A percentile compares a stretch with the other conserved stretches of the same genome.
phyloP scores from a whole-genome alignment of 495 filamentous ascomycete genomes.

The Aspergillus incahuasiensis region DNA sequence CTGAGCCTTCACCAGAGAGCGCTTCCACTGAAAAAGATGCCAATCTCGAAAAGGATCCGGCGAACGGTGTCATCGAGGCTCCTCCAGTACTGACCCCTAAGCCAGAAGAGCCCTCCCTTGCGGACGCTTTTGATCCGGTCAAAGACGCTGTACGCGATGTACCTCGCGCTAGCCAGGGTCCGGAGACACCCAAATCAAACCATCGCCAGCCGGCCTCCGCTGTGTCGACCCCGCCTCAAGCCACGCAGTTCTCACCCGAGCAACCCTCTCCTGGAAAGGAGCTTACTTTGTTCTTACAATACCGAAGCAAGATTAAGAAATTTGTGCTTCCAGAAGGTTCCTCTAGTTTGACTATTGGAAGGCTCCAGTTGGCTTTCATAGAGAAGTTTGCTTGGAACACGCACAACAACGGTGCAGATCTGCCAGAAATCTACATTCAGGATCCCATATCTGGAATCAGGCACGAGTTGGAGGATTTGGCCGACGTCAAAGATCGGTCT shows the following conservation, averaged over 20 bases:
- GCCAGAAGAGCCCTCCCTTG: slow-evolving; percentile 30
- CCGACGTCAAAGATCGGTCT: slow-evolving; percentile 91
- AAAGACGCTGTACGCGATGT: slow-evolving; percentile 44
- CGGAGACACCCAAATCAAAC: slow-evolving; percentile 34
- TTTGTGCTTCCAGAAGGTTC: slow-evolving; percentile 82
- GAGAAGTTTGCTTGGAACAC: slow-evolving; percentile 99
- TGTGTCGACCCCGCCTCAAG: slow-evolving; percentile 37
- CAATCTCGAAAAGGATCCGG: slow-evolving; percentile 30
- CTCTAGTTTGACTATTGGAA: slow-evolving; percentile 74
- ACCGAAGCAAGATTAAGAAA: slow-evolving; percentile 95
- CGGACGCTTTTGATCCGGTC: slow-evolving; percentile 42
- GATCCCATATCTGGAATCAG: slow-evolving; percentile 91
- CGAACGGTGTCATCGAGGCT: slow-evolving; percentile 19
- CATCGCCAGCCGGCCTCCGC: slow-evolving; percentile 21
- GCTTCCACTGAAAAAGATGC: slow-evolving; percentile 57
- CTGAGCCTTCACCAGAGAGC: slow-evolving; percentile 33
- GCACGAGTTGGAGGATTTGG: slow-evolving; percentile 90
- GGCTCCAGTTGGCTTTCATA: slow-evolving; percentile 94
- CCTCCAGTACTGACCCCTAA: slow-evolving; percentile 33
- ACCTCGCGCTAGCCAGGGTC: slow-evolving; percentile 22
- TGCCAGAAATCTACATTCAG: slow-evolving; percentile 97
- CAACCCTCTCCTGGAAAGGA: slow-evolving; percentile 79
- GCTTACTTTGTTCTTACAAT: slow-evolving; percentile 92
- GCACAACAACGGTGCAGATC: slow-evolving; percentile 84
- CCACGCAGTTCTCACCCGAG: slow-evolving; percentile 56